Evolutionary conservation across 495 filamentous ascomycete genomes (phyloP).

Genomic region (Penicillium ucsense): DNA sequence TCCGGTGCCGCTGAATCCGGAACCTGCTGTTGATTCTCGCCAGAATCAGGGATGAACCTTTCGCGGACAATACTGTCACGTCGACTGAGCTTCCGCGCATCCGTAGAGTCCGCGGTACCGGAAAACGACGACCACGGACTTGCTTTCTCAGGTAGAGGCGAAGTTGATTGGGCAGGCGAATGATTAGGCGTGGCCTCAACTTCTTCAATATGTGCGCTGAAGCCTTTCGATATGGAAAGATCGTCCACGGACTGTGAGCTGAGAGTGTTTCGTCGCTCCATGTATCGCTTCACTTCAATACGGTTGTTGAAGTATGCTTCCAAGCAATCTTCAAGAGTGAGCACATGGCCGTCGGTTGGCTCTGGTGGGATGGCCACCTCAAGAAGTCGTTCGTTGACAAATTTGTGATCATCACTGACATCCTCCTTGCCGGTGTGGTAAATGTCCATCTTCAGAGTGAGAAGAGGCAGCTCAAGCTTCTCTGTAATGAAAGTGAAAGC

Average conservation of each 20-base stretch:
- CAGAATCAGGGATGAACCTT: constrained; percentile 40
- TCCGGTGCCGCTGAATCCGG: constrained; percentile 6
- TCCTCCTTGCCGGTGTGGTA: constrained; percentile 83
- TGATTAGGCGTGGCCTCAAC: constrained; percentile 33
- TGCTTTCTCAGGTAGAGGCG: constrained; percentile 21
- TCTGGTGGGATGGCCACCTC: constrained; percentile 73
- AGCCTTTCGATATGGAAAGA: constrained; percentile 32
- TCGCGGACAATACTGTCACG: constrained; percentile 55
- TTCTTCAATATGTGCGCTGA: constrained; percentile 51
- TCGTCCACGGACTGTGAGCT: constrained; percentile 44
- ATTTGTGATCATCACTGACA: constrained; percentile 79
- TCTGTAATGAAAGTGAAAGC: constrained; percentile 93
- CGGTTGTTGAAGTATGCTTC: constrained; percentile 92
- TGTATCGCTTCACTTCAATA: constrained; percentile 79
- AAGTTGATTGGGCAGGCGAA: constrained; percentile 28
- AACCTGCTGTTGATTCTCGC: constrained; percentile 26
- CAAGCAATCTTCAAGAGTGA: constrained; percentile 81
- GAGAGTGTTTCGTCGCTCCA: constrained; percentile 53
- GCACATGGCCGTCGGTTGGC: constrained; percentile 47
- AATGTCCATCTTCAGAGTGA: constrained; percentile 89
- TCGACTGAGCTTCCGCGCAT: constrained; percentile 26
- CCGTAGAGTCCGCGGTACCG: constrained; percentile 16
- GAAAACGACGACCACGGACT: constrained; percentile 23
- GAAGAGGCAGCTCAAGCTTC: constrained; percentile 73
- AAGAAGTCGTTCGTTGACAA: constrained; percentile 83